Evolutionary conservation across 805 yeast genomes (phyloP).

Genomic region (Ogataea trehalophila): DNA sequence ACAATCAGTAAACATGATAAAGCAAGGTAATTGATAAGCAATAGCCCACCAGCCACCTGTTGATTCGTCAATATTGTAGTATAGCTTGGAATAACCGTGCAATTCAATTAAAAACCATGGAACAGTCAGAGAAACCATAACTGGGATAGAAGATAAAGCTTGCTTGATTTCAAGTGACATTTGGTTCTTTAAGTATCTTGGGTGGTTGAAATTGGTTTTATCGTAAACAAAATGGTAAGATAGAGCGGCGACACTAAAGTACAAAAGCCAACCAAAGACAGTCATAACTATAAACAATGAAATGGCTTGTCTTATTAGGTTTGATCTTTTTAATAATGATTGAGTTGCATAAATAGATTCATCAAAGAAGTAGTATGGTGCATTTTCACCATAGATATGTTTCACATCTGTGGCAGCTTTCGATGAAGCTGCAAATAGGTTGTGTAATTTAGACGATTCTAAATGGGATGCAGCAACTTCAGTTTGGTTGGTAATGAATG

Average conservation of each 20-base stretch:
- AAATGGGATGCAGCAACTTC: conserved; percentile 16
- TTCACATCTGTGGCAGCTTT: conserved; percentile 43
- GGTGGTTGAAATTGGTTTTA: conserved; percentile 88
- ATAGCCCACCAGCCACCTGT: conserved; percentile 68
- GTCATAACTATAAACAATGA: conserved; percentile 67
- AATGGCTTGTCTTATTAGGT: conserved; percentile 62
- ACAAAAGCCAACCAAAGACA: conserved; percentile 82
- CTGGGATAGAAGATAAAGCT: conserved; percentile 79
- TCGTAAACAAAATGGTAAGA: conserved; percentile 80
- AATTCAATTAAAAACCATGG: conserved; percentile 89
- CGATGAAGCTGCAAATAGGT: conserved; percentile 21
- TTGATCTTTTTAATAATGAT: conserved; percentile 71
- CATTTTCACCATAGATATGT: conserved; percentile 35
- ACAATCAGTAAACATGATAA: conserved; percentile 90
- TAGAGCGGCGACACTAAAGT: conserved; percentile 68
- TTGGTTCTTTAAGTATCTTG: conserved; percentile 92
- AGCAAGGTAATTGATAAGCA: conserved; percentile 63
- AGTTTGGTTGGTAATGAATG: conserved; percentile 22
- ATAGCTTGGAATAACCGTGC: conserved; percentile 76
- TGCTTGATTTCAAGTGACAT: conserved; percentile 75
- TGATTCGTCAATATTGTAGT: conserved; percentile 56
- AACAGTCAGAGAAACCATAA: conserved; percentile 79
- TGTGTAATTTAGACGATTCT: conserved; percentile 24
- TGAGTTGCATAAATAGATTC: conserved; percentile 52
- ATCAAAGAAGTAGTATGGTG: conserved; percentile 52